phyloP scores from a whole-genome alignment of 768 basidiomycete genomes.

The Mycena filopes region DNA sequence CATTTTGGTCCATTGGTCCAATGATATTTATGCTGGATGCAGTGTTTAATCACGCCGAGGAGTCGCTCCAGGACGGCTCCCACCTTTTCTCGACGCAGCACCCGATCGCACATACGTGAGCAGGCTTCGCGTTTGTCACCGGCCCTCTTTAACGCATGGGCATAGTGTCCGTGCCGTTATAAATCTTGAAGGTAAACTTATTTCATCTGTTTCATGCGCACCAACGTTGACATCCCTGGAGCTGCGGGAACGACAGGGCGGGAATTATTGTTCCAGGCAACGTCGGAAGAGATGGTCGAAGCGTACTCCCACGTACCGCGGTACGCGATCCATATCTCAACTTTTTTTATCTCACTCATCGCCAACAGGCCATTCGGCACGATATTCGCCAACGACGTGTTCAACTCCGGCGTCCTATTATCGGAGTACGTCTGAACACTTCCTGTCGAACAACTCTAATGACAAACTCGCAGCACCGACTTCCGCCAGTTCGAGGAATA shows the following conservation, averaged over 20 bases:
- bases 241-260: conserved; percentile 90
- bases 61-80: conserved; percentile 93
- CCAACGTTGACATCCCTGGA: conserved; percentile 37
- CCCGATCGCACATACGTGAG: conserved; percentile 74
- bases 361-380: conserved; percentile 85
- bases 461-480: conserved; percentile 92
- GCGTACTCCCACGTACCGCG: conserved; percentile 89
- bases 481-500: conserved; percentile 95
- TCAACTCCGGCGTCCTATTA: conserved; percentile 88
- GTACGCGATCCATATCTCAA: conserved; percentile 44
- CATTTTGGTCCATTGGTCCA: not conserved
- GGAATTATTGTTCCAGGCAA: conserved; percentile 95
- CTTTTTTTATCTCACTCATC: not conserved
- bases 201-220: not conserved
- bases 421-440: conserved; percentile 76
- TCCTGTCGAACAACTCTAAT: no score
- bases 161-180: conserved; percentile 83
- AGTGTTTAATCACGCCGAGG: conserved; percentile 98
- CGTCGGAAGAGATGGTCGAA: conserved; percentile 92
- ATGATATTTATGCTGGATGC: not conserved
- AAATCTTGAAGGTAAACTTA: conserved; percentile 82
- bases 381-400: conserved; percentile 90
- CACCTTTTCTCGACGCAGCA: conserved; percentile 96
- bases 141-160: conserved; percentile 6
- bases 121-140: conserved; percentile 21